Evolutionary conservation across 306 rosid genomes (phyloP), one percentile per base, ranked within the genome.

Genomic region (Gillenia trifoliata): DNA sequence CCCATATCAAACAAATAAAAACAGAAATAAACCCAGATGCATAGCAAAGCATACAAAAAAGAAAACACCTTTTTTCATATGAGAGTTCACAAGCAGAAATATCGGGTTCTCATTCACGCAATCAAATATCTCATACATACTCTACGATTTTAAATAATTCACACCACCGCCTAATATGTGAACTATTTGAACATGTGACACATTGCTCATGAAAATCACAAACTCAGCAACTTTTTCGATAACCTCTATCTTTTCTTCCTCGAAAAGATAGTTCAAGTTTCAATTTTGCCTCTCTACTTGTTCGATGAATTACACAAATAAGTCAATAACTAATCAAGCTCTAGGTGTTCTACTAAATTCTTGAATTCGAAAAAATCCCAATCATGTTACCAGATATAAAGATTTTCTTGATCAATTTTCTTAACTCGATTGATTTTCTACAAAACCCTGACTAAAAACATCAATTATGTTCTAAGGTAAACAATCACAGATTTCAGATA

Each of bases 1-100:
- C 71, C 82, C 72, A 28, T 13, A 66, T 41, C 41, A 61, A 72
- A 28, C 68, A 57, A 33, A 40, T 13, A 34, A 33, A 64, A n/a
- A 30, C 19, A 4, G 40, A 11, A 72, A 40, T 16, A 67, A 33
- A 23, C 57, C 22, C 59, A 62, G n/a, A 61, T 8, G 69, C 78
- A 64, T 45, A 23, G 40, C 23, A 71, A 70, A 68, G 5, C 30
- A 65, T 8, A 71, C 6, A 25, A 30, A 45, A 68, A 68, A 36
- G 12, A 20, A 8, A 49, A 22, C 57, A 60, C 8, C 23, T 2
- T 7, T 11, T 12, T 11, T 28, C 29, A 22, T 49, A 60, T 60
- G n/a, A 29, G 36, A 60, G 26, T 15, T 25, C 64, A 56, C 5
- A 74, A 6, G 17, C 59, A 60, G 4, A 9, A 20, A 43, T 5